phyloP scores from a whole-genome alignment of 2,329 filamentous ascomycete genomes.

The Kalmusia sp. region DNA sequence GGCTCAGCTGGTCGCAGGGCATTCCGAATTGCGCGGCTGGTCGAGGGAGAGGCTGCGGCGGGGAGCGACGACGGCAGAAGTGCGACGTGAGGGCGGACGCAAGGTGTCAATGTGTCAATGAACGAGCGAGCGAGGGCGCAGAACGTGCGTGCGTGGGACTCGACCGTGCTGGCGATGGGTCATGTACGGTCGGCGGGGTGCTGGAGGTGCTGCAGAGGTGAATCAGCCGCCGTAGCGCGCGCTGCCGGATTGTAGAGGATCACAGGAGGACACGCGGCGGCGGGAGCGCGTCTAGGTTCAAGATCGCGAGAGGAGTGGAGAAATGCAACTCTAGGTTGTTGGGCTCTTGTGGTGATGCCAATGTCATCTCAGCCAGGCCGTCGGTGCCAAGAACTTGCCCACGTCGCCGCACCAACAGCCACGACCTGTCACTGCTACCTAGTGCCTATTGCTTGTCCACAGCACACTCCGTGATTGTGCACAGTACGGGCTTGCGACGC shows the following conservation, averaged over 20 bases:
- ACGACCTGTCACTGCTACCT: too few species aligned
- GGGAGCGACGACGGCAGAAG: constrained; percentile 9
- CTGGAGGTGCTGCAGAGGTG: neutral
- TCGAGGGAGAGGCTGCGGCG: constrained; percentile 14
- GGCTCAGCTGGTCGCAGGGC: constrained; percentile 43
- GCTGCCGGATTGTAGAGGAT: neutral
- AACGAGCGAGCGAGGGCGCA: constrained; percentile 16
- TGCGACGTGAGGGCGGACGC: neutral
- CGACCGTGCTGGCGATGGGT: constrained; percentile 22
- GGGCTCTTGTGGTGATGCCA: constrained; percentile 2
- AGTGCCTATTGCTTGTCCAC: too few species aligned
- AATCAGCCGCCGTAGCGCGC: constrained; percentile 4
- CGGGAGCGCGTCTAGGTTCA: neutral
- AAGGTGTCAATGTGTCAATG: constrained; percentile 10
- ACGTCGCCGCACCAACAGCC: too few species aligned
- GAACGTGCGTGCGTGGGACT: constrained; percentile 20
- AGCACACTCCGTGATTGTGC: too few species aligned
- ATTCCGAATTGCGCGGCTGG: constrained; percentile 41
- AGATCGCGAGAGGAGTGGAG: neutral
- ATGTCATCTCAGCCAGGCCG: neutral
- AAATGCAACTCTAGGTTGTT: neutral
- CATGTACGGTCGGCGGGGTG: constrained; percentile 16
- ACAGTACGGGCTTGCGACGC: too few species aligned
- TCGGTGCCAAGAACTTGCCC: too few species aligned
- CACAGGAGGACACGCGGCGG: neutral